Base-by-base conservation (phyloP, 441 rosid genomes). In the Populus tomentosa region DNA sequence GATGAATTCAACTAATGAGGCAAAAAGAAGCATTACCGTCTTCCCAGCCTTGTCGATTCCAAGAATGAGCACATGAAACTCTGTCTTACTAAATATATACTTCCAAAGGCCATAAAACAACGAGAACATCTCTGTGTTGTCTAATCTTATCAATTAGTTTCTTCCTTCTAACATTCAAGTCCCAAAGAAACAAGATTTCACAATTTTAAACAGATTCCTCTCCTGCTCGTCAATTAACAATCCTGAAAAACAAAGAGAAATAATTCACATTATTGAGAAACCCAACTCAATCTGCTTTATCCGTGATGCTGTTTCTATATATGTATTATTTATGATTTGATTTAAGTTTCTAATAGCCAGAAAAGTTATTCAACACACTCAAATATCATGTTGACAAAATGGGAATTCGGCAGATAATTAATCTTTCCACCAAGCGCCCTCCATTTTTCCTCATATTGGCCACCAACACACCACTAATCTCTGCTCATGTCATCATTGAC, bases 11-110 rank as follows among this genome's bases (percentile, higher is more conserved):
- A 36, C 6, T 63, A 59, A 36, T 23, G 32, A 10, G 62, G 67
- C n/a, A 8, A 63, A 63, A 24, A 70, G 79, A 78, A 73, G 71
- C 63, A 81, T 80, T 91, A 96, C 99, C 56, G 98, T 92, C 81
- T 94, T 96, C 63, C 99, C 99, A 68, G 98, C 92, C 87, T 94
- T 94, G 84, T 92, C 98, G n/a, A 94, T 92, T 78, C 99, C 99
- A 79, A 96, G 98, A 85, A 96, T 90, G 85, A 96, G 98, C 10
- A 96, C 94, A 85, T 87, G 97, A 79, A 92, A 96, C 85, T 94
- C 98, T 14, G 94, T 89, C 88, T 91, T 92, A 75, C 89, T 96
- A 75, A 94, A 92, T 70, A 96, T 35, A 82, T 94, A 87, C 85
- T 87, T 89, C 94, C 92, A 96, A 26, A 96, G 84, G 78, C 99